Base-by-base conservation (phyloP, 352 stramenopile genomes). In the Globisporangium sylvaticum region DNA sequence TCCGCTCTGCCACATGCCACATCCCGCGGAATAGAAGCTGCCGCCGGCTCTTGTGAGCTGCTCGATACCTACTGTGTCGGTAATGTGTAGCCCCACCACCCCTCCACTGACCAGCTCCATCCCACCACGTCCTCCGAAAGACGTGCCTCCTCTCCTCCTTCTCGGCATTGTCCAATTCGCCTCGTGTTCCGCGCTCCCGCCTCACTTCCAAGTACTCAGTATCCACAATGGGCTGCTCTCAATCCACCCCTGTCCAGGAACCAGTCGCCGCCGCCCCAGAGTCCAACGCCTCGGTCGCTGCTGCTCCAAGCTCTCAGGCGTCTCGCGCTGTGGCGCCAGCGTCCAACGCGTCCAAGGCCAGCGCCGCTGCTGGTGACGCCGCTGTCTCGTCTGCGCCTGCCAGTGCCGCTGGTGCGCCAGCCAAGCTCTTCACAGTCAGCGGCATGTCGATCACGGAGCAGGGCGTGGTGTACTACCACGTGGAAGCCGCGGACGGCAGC, bases 401-500 rank as follows among this genome's bases (percentile, higher is more conserved):
- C 3, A 69, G n/a, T 10, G 24, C 29, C 15, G 61, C 57, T 4
- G 42, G 42, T 50, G 6, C 42, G 22, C n/a, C 74, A 73, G 39
- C 42, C 42, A 73, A 77, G 54, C 8, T 75, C 9, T 85, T 70
- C 67, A 72, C 77, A 24, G 66, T 91, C 64, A 90, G 50, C 52
- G 81, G 78, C 60, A 69, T 87, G 62, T 84, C 79, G 32, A 86
- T 95, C 75, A 78, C 82, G 20, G 81, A 88, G 10, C 53, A 77
- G 2, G 83, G 85, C 29, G 73, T 91, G 7, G 87, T 93, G 2
- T 89, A 81, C 57, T 95, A 95, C 83, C 66, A 76, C 12, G 62
- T 95, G 31, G 75, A 89, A 59, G 37, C 77, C 2, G 62, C 58
- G 0, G 73, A 88, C 31, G 72, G 72, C 52, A 70, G 77, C 4